Percentiles rank a stretch among this genome's conserved stretches.
These are phyloP conservation scores for Mucor plumbeus DNA, from an alignment of 371 early-diverging fungal species.

Conservation along the genomic window DNA sequence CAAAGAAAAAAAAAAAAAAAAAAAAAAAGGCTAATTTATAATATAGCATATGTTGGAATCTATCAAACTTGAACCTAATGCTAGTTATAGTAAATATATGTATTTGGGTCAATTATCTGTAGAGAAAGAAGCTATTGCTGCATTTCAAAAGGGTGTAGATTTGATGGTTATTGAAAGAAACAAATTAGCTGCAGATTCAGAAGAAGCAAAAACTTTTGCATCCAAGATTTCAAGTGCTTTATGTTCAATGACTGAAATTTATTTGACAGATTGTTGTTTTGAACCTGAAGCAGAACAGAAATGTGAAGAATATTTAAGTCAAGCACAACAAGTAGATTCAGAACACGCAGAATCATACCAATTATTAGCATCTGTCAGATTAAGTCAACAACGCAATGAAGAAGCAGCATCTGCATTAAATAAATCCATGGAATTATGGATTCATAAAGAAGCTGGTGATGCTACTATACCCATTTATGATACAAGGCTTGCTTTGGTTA, in stretches of 20 bases:
- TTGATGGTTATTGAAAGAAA: conserved; percentile 59
- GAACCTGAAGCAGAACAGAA: conserved; percentile 88
- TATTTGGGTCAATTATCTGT: conserved; percentile 88
- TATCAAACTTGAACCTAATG: conserved; percentile 69
- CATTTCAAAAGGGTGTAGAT: conserved; percentile 84
- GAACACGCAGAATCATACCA: conserved; percentile 86
- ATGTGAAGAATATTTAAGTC: conserved; percentile 76
- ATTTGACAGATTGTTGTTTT: conserved; percentile 96
- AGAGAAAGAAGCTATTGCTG: conserved; percentile 77
- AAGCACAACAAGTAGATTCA: conserved; percentile 75
- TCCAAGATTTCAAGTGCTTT: conserved; percentile 83
- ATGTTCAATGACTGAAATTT: conserved; percentile 95
- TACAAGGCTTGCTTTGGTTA: conserved; percentile 75
- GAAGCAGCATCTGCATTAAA: conserved; percentile 80
- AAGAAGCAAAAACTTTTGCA: conserved; percentile 52
- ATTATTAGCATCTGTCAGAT: conserved; percentile 87
- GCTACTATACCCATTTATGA: conserved; percentile 82
- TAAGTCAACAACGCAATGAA: conserved; percentile 83
- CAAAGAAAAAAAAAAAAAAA: background rate
- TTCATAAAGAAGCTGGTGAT: conserved; percentile 60
- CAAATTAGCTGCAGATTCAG: conserved; percentile 32
- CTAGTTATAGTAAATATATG: conserved; percentile 83
- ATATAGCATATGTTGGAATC: conserved; percentile 70
- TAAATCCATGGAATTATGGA: conserved; percentile 79
- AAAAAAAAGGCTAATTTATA: background rate